phyloP scores from a whole-genome alignment of 164 flowering plant species.

The Tinospora cordifolia region DNA sequence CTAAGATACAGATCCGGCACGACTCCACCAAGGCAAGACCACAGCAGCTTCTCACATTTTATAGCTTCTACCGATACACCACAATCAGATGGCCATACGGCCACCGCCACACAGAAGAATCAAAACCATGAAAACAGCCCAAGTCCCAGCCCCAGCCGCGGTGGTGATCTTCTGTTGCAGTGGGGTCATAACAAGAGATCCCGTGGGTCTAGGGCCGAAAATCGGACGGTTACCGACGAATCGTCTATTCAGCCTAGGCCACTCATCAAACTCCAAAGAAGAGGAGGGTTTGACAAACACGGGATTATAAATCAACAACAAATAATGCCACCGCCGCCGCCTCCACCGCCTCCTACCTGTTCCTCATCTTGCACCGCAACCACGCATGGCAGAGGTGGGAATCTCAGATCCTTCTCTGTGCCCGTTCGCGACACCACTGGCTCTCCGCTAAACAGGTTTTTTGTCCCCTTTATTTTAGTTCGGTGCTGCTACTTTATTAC shows the following conservation, averaged over 20 bases:
- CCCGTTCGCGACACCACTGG: slow-evolving; percentile 20
- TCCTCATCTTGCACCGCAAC: background rate
- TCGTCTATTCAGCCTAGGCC: slow-evolving; percentile 21
- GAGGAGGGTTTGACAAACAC: slow-evolving; percentile 12
- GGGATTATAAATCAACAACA: background rate
- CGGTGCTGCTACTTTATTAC: too few relatives aligned
- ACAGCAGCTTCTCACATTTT: slow-evolving; percentile 10
- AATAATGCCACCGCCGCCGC: slow-evolving; percentile 18
- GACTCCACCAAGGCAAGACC: slow-evolving; percentile 19
- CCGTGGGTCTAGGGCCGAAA: slow-evolving; percentile 25
- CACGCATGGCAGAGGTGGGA: slow-evolving; percentile 12
- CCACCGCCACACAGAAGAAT: background rate
- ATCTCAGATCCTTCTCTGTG: slow-evolving; percentile 16
- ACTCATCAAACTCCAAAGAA: slow-evolving; percentile 22
- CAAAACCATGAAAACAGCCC: slow-evolving; percentile 13
- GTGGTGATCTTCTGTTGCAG: slow-evolving; percentile 28
- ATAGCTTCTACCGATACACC: slow-evolving; percentile 7
- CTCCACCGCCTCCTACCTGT: background rate
- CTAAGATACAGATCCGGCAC: slow-evolving; percentile 17
- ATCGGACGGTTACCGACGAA: slow-evolving; percentile 15
- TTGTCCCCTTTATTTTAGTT: background rate
- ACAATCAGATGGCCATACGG: slow-evolving; percentile 9
- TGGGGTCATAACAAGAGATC: slow-evolving; percentile 43
- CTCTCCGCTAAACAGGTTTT: slow-evolving; percentile 17
- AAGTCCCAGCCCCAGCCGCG: slow-evolving; percentile 6